Evolutionary conservation across 352 stramenopile species (phyloP).

Genomic region (Phytophthora cactorum): DNA sequence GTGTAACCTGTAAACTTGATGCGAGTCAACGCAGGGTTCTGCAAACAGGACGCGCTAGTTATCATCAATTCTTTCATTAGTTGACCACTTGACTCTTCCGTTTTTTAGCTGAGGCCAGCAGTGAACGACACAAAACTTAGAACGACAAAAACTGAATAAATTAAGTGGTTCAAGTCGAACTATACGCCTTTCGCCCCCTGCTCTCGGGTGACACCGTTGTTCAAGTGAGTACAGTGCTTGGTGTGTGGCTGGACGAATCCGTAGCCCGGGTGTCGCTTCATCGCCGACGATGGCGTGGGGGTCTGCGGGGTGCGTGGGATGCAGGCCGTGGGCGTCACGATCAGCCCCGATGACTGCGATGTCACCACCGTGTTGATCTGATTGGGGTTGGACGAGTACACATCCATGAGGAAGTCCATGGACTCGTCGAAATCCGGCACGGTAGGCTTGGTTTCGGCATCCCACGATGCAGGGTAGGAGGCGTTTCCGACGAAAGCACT

Average conservation of each 20-base stretch:
- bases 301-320: constrained; percentile 33
- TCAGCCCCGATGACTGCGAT: constrained; percentile 10
- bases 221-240: constrained; percentile 21
- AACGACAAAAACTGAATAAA: constrained; percentile 37
- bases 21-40: constrained; percentile 2
- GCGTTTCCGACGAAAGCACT: constrained; percentile 47
- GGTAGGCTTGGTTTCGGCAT: constrained; percentile 36
- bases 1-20: constrained; percentile 3
- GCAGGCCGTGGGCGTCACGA: constrained; percentile 36
- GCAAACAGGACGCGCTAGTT: constrained; percentile 15
- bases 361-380: constrained; percentile 34
- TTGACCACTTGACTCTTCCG: constrained; percentile 4
- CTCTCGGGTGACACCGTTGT: constrained; percentile 27
- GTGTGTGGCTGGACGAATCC: constrained; percentile 16
- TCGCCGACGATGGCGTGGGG: constrained; percentile 17
- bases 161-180: constrained; percentile 33
- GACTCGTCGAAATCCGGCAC: constrained; percentile 75
- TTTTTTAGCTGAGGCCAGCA: constrained; percentile 1
- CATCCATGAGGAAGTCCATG: constrained; percentile 86
- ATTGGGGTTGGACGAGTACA: constrained; percentile 62
- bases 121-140: constrained; percentile 10
- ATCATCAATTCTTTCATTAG: constrained; percentile 25
- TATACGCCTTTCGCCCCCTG: constrained; percentile 27
- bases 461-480: constrained; percentile 42
- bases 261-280: constrained; percentile 32